A percentile compares a stretch with the other conserved stretches of the same genome.
These are phyloP conservation scores for Kodamaea hsintzibuensis DNA, from an alignment of 805 yeast genomes.

Conservation along the genomic window DNA sequence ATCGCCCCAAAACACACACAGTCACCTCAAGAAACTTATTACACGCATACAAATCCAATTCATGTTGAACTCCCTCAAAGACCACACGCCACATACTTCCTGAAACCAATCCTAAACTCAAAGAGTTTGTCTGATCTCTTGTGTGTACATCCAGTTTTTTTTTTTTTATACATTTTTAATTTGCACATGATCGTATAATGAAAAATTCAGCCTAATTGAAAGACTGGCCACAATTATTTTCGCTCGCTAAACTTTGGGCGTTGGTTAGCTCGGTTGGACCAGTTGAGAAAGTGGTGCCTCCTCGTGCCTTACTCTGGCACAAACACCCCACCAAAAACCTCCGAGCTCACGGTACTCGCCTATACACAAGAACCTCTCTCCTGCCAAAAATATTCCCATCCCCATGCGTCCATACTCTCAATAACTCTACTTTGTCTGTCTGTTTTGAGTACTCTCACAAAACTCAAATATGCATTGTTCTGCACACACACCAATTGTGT, in stretches of 20 bases:
- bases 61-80: too few relatives aligned
- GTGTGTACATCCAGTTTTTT: too few relatives aligned
- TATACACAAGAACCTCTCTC: not conserved
- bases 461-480: not conserved
- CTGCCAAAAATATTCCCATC: not conserved
- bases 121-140: too few relatives aligned
- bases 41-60: not conserved
- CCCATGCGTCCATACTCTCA: slow-evolving; percentile 1
- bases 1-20: slow-evolving; percentile 4
- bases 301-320: not conserved
- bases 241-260: not conserved
- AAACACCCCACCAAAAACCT: not conserved
- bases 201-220: too few relatives aligned
- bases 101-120: too few relatives aligned
- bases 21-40: slow-evolving; percentile 2
- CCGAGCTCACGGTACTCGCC: not conserved
- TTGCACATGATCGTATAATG: too few relatives aligned
- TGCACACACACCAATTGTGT: not conserved
- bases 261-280: too few relatives aligned
- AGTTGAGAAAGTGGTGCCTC: not conserved
- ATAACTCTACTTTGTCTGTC: not conserved
- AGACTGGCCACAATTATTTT: too few relatives aligned
- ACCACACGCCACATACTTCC: too few relatives aligned
- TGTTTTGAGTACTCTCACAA: slow-evolving; percentile 1
- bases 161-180: too few relatives aligned